Base-by-base conservation (phyloP, 164 flowering plant genomes). In the Vitis cinerea region DNA sequence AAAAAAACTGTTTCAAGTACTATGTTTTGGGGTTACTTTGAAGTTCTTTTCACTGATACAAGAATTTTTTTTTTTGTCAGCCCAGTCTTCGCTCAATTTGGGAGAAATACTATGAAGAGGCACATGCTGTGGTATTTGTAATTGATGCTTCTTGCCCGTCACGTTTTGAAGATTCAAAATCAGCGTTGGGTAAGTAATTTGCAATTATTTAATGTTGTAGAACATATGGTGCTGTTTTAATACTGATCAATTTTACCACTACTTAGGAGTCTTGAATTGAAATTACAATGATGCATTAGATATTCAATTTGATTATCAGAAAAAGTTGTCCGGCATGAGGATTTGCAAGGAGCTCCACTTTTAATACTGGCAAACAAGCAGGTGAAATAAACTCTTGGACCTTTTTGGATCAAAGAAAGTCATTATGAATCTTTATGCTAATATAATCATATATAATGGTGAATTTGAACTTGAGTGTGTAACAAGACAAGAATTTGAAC, bases 101-200 rank as follows among this genome's bases (percentile, higher is more conserved):
- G 99, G 99, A 95, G 77, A 95, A 95, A 72, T 95, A 95, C 77
- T 95, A 91, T 82, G 99, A 95, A 77, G 99, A 95, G 79, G 95
- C 99, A 50, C 98, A 95, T 90, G 98, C 97, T 63, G 84, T 96
- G 67, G 76, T 96, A 55, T 96, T 60, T 85, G 97, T 96, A 13
- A 87, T 96, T 65, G 99, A 96, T 83, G 97, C 98, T 71, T 82
- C 97, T 67, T 82, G 82, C 76, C 97, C 97, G 11, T 86, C 92
- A 51, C 92, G 95, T 10, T 96, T 96, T 82, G 99, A 96, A 84
- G 99, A 96, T 81, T 83, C 99, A 69, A 96, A 96, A 82, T 90
- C 97, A 79, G 98, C 95, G 37, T 81, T 96, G 30, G 99, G 99
- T 93, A 72, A 67, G 82, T 80, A 59, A 53, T 69, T 6, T 64